Evolutionary conservation across 768 basidiomycete genomes (phyloP), one percentile per base, ranked within the genome.

Genomic region (Arthromyces matolae): DNA sequence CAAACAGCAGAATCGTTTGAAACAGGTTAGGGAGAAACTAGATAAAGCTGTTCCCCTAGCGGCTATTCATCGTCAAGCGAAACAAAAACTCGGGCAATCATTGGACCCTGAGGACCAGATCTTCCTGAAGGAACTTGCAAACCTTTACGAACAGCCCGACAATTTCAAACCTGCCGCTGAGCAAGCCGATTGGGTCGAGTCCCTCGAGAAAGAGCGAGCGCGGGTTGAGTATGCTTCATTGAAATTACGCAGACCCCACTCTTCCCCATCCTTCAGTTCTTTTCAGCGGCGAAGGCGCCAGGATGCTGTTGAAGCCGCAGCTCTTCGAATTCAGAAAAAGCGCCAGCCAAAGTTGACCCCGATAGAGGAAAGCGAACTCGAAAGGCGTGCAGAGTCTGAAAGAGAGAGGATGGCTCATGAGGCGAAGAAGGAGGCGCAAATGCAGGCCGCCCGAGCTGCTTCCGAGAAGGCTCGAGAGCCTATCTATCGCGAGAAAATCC

Each of bases 91-190:
- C 8, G 10, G 32, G 9, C 12, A 14, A 5, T 37, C 49, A 16
- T 18, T 24, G 34, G 42, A 54, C 35, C 32, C 27, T 8, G 49
- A 51, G 16, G 53, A 54, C 29, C 38, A 13, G 3, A 51, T 54
- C 32, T 49, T 54, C 40, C 18, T 57, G 20, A 36, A 36, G 9
- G 43, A 54, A 38, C 47, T 54, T 13, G 45, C 25, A 39, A 42
- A 19, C 3, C 48, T 53, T 23, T 35, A 41, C 6, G n/a, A 25
- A 13, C 45, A 50, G 28, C 40, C 36, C 28, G 20, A 33, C 50
- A 44, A 47, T 18, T 29, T 54, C 19, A 28, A 36, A n/a, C 38
- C 47, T 14, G 49, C 32, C 14, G 31, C 33, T 34, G 16, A 19
- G n/a, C n/a, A n/a, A 14, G 47, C 13, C 4, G 27, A 29, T 4